phyloP scores from a whole-genome alignment of 129 eudicot genomes.

The Kitagawia praeruptora region DNA sequence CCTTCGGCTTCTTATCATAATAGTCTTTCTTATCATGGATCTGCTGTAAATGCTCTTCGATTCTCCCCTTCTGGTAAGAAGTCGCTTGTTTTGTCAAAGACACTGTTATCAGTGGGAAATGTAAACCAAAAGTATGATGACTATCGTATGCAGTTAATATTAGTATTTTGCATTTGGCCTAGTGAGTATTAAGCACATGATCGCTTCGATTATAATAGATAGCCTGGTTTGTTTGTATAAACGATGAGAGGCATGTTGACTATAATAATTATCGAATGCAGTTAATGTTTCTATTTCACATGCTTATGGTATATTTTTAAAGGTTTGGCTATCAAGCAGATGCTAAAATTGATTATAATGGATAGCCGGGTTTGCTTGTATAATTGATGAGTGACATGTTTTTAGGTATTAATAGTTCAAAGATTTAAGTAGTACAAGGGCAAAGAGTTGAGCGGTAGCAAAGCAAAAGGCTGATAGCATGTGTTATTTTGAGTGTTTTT shows the following conservation, averaged over 20 bases:
- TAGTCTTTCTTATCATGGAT: conserved; percentile 80
- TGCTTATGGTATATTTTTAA: neutral
- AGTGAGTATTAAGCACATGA: neutral
- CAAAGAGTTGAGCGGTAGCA: neutral
- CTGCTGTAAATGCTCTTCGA: conserved; percentile 84
- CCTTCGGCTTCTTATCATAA: conserved; percentile 69
- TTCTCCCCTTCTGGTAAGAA: conserved; percentile 78
- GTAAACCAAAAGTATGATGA: neutral
- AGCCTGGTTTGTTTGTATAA: neutral
- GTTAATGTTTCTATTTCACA: neutral
- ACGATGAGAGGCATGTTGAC: neutral
- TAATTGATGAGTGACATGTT: neutral
- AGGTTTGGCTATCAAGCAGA: neutral
- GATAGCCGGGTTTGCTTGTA: neutral
- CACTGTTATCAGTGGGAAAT: neutral
- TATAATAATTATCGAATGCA: no score
- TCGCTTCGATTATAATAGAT: neutral
- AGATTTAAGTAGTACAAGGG: neutral
- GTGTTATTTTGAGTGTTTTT: neutral
- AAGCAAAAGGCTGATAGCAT: neutral
- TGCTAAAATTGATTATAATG: neutral
- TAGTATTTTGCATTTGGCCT: neutral
- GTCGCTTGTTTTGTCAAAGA: neutral
- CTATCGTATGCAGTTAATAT: neutral
- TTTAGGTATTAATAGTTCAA: neutral